Evolutionary conservation across 345 rosid species (phyloP).

Genomic region (Limnanthes douglasii): DNA sequence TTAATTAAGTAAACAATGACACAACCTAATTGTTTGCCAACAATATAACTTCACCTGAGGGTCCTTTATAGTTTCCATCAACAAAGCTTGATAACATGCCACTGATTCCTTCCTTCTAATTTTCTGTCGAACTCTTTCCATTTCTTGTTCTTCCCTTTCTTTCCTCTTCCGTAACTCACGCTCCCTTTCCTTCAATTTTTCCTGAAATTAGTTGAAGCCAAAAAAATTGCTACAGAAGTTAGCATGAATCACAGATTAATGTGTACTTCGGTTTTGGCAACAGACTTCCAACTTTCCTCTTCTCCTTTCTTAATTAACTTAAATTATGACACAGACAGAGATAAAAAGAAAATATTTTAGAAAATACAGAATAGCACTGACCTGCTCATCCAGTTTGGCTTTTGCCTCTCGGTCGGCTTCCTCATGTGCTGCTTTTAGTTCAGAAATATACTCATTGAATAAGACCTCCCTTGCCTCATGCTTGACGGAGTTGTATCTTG

Average conservation of each 20-base stretch:
- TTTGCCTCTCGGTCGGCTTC: slow-evolving; percentile 54
- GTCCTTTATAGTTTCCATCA: slow-evolving; percentile 87
- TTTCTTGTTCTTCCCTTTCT: slow-evolving; percentile 92
- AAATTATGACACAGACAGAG: too few relatives aligned
- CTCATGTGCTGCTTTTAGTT: slow-evolving; percentile 54
- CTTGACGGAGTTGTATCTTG: slow-evolving; percentile 60
- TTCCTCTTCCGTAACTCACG: slow-evolving; percentile 79
- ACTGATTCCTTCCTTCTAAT: slow-evolving; percentile 85
- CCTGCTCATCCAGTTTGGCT: slow-evolving; percentile 76
- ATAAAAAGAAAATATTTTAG: neutral
- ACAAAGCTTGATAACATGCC: slow-evolving; percentile 82
- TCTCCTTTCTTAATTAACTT: too few relatives aligned
- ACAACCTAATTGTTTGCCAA: too few relatives aligned
- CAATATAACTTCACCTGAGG: slow-evolving; percentile 66
- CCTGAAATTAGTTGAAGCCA: slow-evolving; percentile 23
- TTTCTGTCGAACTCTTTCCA: slow-evolving; percentile 83
- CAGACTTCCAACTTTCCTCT: too few relatives aligned
- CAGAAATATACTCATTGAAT: slow-evolving; percentile 62
- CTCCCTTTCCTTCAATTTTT: slow-evolving; percentile 81
- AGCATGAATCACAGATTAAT: neutral
- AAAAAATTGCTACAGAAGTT: neutral
- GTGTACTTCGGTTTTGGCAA: slow-evolving; percentile 2
- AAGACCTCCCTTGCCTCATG: slow-evolving; percentile 76
- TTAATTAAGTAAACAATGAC: too few relatives aligned
- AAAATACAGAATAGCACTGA: slow-evolving; percentile 10